Evolutionary conservation across 192 early-diverging fungal genomes (phyloP), one percentile per base, ranked within the genome.

Genomic region (Coemansia furcata): DNA sequence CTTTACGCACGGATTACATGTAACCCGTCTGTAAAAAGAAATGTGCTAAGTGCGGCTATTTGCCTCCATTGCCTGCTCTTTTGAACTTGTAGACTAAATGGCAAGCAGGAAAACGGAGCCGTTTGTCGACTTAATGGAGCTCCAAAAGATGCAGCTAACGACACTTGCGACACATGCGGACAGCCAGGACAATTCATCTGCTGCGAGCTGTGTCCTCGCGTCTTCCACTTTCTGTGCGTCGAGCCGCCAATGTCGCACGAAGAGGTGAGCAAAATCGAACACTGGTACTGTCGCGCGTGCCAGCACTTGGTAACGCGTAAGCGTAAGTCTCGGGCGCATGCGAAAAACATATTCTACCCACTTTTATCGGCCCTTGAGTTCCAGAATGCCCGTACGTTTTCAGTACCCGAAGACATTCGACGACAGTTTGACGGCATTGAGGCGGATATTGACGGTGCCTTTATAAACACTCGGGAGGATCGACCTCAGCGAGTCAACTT

Each of bases 251-350:
- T 83, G 69, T 60, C 73, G 4, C 57, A 44, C 17, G 80, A 83
- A 37, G 58, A 52, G 6, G 72, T 75, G 3, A 57, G 62, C 35
- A 44, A 72, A 21, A 74, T 78, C 26, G 74, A 73, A 50, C 69
- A 83, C 66, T 83, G 80, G 80, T 78, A 67, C 68, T 83, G 80
- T 47, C 69, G 76, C 29, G 59, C 68, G 37, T 83, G 80, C 64
- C 21, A 63, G 6, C 72, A 69, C 55, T 66, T 60, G 35, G 67
- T 47, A 15, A 63, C 66, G 17, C 46, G 66, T 12, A 75, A 72
- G 57, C 75, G 73, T 64, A 78, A 83, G 60, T 78, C 74, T 59
- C 70, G 74, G 8, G 73, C 73, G 9, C 72, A 75, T 33, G 69
- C 66, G 23, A 80, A 80, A 35, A 83, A 78, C 40, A 69, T 73